Evolutionary conservation across 768 basidiomycete species (phyloP).

Genomic region (Pleurotus giganteus): DNA sequence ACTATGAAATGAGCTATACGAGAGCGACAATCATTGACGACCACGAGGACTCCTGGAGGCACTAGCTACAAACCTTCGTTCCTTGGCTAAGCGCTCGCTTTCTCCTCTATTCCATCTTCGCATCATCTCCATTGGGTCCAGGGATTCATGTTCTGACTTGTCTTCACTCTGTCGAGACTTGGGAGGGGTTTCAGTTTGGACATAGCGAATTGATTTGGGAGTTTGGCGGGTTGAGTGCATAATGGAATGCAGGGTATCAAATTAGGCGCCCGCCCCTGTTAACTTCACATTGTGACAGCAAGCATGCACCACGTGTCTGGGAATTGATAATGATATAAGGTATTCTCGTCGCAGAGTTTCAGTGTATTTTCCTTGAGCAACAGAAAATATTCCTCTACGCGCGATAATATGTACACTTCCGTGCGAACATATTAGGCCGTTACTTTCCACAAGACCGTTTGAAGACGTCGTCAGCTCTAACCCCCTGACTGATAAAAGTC

Average conservation of each 20-base stretch:
- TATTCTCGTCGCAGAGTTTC: too few relatives aligned
- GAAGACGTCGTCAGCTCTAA: too few relatives aligned
- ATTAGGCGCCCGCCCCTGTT: not conserved
- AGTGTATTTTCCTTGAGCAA: too few relatives aligned
- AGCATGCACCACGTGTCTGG: not conserved
- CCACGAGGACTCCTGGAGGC: not conserved
- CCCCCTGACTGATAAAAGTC: too few relatives aligned
- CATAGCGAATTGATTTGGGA: not conserved
- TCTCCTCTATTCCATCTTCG: not conserved
- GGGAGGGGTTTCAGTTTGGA: not conserved
- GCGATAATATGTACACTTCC: too few relatives aligned
- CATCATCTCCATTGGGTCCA: slow-evolving; percentile 5
- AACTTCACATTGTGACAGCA: too few relatives aligned
- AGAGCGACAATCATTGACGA: not conserved
- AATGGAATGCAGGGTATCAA: not conserved
- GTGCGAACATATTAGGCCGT: too few relatives aligned
- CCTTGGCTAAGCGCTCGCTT: slow-evolving; percentile 2
- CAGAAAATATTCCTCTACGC: too few relatives aligned
- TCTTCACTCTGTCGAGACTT: not conserved
- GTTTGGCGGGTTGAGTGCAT: not conserved
- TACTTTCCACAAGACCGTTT: too few relatives aligned
- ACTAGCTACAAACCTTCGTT: not conserved
- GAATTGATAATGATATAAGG: too few relatives aligned
- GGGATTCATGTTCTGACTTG: not conserved
- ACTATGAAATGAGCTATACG: not conserved